phyloP scores from a whole-genome alignment of 2,329 filamentous ascomycete species.

The Hypomyces rosellus region DNA sequence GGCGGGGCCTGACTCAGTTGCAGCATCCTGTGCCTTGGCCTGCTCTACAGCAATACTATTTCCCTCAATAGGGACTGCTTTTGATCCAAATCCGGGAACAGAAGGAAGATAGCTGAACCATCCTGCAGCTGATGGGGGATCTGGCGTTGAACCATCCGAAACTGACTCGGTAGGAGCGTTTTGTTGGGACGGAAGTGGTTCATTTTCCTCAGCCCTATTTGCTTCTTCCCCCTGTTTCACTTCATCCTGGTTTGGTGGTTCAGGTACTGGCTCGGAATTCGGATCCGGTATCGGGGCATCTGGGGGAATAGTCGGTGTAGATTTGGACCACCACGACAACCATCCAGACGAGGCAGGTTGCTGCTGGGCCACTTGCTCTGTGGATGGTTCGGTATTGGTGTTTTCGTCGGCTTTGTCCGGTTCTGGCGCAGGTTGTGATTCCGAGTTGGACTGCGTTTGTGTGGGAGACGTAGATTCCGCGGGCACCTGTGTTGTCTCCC shows the following conservation, averaged over 20 bases:
- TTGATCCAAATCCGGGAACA: not conserved
- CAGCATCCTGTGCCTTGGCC: not conserved
- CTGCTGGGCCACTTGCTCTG: not conserved
- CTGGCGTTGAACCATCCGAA: slow-evolving; percentile 12
- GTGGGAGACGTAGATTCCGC: not conserved
- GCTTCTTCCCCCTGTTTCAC: slow-evolving; percentile 3
- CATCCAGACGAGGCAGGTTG: slow-evolving; percentile 40
- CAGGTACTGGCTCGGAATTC: not conserved
- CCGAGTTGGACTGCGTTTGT: not conserved
- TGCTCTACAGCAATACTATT: not conserved
- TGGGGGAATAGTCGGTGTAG: slow-evolving; percentile 21
- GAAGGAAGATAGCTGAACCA: slow-evolving; percentile 31
- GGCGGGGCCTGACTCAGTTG: not conserved
- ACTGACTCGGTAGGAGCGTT: slow-evolving; percentile 14
- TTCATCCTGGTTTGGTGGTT: not conserved
- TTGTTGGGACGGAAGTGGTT: slow-evolving; percentile 6
- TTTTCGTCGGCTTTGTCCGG: not conserved
- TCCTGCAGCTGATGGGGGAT: slow-evolving; percentile 20
- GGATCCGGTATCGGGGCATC: not conserved
- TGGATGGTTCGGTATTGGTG: not conserved
- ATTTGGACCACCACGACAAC: slow-evolving; percentile 46
- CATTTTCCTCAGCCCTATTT: slow-evolving; percentile 7
- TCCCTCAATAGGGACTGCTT: not conserved
- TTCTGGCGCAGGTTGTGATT: not conserved
- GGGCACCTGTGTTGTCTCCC: not conserved